These are phyloP conservation scores for Fragosphaeria purpurea DNA, from an alignment of 2,329 filamentous ascomycete genomes.

Conservation along the genomic window DNA sequence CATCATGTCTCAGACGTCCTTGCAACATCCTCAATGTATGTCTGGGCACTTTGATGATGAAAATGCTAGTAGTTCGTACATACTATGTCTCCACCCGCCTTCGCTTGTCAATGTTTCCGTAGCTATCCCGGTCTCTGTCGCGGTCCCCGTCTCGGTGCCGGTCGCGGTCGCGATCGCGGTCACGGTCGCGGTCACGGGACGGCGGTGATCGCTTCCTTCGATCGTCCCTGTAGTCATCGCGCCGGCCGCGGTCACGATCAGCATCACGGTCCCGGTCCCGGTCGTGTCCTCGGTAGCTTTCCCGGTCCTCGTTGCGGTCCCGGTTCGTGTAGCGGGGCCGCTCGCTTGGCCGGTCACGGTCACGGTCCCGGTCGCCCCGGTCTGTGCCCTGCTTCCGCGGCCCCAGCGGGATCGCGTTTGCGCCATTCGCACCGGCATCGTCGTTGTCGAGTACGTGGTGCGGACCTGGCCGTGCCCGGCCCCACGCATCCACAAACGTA, in stretches of 20 bases:
- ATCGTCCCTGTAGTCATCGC: conserved; percentile 32
- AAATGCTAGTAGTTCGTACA: too few relatives aligned
- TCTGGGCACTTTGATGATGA: too few relatives aligned
- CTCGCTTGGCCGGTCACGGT: conserved; percentile 11
- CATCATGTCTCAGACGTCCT: too few relatives aligned
- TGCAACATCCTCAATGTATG: too few relatives aligned
- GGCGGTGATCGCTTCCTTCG: conserved; percentile 46
- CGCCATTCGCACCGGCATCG: conserved; percentile 45
- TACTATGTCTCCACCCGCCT: conserved; percentile 37
- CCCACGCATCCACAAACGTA: conserved; percentile 1
- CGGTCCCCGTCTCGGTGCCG: conserved; percentile 40
- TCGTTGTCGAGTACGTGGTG: conserved; percentile 26
- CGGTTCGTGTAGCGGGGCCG: conserved; percentile 2
- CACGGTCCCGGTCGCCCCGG: conserved; percentile 20
- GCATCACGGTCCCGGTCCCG: conserved; percentile 20
- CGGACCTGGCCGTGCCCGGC: conserved; percentile 5
- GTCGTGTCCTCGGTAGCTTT: conserved; percentile 19
- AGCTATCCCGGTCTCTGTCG: conserved; percentile 32
- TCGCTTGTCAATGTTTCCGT: conserved; percentile 48
- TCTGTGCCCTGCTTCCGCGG: conserved; percentile 35
- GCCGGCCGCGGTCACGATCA: conserved; percentile 20
- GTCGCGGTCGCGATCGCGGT: conserved; percentile 31
- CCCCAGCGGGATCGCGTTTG: conserved; percentile 61
- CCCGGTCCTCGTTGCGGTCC: conserved; percentile 5
- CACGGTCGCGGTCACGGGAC: conserved; percentile 39